A percentile compares a stretch with the other conserved stretches of the same genome.
Conservation (phyloP, 495 filamentous ascomycete species). For the Amniculicola lignicola region DNA sequence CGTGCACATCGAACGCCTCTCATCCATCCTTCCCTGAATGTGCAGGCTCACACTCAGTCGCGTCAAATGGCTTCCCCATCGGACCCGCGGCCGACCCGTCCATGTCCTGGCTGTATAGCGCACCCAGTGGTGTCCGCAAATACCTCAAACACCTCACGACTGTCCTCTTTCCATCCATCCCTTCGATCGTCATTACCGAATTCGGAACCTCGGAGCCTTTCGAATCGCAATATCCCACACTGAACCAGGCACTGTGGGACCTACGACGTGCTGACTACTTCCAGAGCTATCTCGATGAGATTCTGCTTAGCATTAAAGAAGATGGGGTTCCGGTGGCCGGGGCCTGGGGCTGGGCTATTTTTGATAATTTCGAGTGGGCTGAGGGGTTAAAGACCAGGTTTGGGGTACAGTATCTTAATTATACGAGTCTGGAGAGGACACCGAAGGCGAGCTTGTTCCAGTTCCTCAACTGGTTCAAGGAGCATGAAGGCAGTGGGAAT, state of each 20-base stretch:
- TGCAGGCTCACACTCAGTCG: constrained; percentile 28
- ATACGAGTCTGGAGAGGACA: constrained; percentile 41
- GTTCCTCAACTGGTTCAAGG: constrained; percentile 45
- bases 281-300: constrained; percentile 45
- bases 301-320: constrained; percentile 37
- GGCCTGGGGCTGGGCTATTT: constrained; percentile 46
- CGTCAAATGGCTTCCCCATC: constrained; percentile 38
- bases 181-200: constrained; percentile 46
- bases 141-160: constrained; percentile 47
- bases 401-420: constrained; percentile 47
- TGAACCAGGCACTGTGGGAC: constrained; percentile 43
- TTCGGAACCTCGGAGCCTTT: constrained; percentile 50
- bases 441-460: constrained; percentile 49
- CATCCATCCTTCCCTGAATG: constrained; percentile 45
- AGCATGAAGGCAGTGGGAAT: constrained; percentile 13
- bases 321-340: constrained; percentile 47
- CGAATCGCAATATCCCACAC: constrained; percentile 38
- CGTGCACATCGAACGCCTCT: constrained; percentile 43
- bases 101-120: constrained; percentile 44
- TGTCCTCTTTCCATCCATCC: constrained; percentile 45
- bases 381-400: constrained; percentile 40
- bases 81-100: constrained; percentile 45
- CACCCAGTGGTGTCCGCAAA: constrained; percentile 43
- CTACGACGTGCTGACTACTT: constrained; percentile 40
- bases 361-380: constrained; percentile 47